Evolutionary conservation across 768 basidiomycete genomes (phyloP).

Genomic region (Pulveroboletus sp.): DNA sequence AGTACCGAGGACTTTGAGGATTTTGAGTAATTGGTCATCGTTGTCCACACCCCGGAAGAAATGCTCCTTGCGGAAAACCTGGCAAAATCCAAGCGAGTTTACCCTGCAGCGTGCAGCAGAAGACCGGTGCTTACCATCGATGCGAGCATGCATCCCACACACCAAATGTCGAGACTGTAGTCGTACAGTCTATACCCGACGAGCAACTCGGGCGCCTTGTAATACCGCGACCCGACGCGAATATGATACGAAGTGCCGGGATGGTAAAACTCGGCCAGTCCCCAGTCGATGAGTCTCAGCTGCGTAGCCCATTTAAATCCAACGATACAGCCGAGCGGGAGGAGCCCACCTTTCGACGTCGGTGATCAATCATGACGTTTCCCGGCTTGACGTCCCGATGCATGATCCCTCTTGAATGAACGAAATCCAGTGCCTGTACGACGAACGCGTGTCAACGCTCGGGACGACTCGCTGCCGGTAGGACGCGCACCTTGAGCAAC

Average conservation of each 20-base stretch:
- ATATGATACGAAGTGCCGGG: conserved; percentile 68
- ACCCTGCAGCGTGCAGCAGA: not conserved
- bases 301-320: conserved; percentile 17
- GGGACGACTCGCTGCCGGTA: not conserved
- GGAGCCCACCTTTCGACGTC: conserved; percentile 48
- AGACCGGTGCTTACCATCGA: conserved; percentile 51
- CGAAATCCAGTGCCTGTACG: conserved; percentile 56
- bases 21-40: conserved; percentile 68
- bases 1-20: conserved; percentile 64
- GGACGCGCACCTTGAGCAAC: conserved; percentile 51
- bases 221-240: conserved; percentile 67
- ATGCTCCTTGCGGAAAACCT: conserved; percentile 73
- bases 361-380: conserved; percentile 73
- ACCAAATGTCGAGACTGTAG: conserved; percentile 71
- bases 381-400: conserved; percentile 66
- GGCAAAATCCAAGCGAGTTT: not conserved
- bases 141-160: conserved; percentile 70
- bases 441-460: not conserved
- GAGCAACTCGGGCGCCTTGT: conserved; percentile 69
- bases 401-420: conserved; percentile 70
- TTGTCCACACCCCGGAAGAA: conserved; percentile 75
- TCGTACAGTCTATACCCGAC: conserved; percentile 72
- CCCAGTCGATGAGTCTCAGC: conserved; percentile 70
- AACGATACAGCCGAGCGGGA: not conserved
- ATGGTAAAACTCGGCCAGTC: conserved; percentile 73